Evolutionary conservation across 371 early-diverging fungal species (phyloP).

Genomic region (Edhazardia aedis): DNA sequence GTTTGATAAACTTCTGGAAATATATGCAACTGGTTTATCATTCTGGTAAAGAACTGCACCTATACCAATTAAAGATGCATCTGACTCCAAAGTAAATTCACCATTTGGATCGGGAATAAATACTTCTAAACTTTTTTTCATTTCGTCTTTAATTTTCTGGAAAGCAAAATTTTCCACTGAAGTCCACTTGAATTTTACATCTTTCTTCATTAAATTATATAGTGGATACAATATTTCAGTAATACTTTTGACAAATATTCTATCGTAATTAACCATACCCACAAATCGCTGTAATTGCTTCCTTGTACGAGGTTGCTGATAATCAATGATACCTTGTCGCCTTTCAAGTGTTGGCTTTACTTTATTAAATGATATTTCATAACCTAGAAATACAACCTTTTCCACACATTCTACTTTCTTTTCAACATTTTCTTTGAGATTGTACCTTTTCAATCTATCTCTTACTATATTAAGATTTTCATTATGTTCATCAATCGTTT

Average conservation of each 20-base stretch:
- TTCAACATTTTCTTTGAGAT: constrained; percentile 7
- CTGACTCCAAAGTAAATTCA: too few species aligned
- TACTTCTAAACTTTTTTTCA: not conserved
- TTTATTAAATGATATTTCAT: not conserved
- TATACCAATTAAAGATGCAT: constrained; percentile 12
- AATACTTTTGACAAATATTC: constrained; percentile 6
- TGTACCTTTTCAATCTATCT: too few species aligned
- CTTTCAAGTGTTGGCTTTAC: not conserved
- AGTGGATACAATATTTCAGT: not conserved
- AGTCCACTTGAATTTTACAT: not conserved
- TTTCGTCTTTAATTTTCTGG: not conserved
- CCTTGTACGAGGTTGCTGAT: not conserved
- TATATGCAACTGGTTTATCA: not conserved
- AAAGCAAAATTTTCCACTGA: not conserved
- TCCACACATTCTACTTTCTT: constrained; percentile 3
- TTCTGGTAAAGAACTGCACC: constrained; percentile 5
- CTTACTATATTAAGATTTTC: constrained; percentile 2
- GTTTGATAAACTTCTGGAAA: not conserved
- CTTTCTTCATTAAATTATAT: not conserved
- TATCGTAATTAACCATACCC: constrained; percentile 11
- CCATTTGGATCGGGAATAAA: constrained; percentile 1
- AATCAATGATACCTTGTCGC: not conserved
- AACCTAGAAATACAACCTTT: not conserved
- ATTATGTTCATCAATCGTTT: constrained; percentile 10
- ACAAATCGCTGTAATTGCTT: constrained; percentile 7